phyloP scores from a whole-genome alignment of 495 filamentous ascomycete genomes.

The Hypoxylon subgilvum region DNA sequence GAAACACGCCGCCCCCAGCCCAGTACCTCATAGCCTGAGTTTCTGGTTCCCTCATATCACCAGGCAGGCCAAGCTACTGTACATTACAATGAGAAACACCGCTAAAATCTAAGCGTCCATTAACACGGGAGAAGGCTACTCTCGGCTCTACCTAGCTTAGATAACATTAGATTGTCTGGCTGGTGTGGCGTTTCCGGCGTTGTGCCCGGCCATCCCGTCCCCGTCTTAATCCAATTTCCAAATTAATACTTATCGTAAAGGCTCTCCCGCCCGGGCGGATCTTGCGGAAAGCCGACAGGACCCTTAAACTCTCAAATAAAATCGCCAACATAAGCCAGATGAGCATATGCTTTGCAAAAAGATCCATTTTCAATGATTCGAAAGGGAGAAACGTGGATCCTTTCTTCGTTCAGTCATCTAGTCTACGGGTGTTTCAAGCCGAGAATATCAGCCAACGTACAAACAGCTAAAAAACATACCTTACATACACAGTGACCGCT shows the following conservation, averaged over 20 bases:
- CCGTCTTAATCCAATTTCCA: conserved; percentile 1
- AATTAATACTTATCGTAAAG: neutral
- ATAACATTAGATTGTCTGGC: conserved; percentile 10
- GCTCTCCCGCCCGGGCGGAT: conserved; percentile 15
- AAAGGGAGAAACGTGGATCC: too few relatives aligned
- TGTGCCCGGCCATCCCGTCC: conserved; percentile 4
- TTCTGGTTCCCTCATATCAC: neutral
- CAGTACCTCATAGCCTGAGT: conserved; percentile 1
- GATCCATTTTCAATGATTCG: too few relatives aligned
- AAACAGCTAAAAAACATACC: too few relatives aligned
- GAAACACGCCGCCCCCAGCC: conserved; percentile 24
- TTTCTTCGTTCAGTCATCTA: too few relatives aligned
- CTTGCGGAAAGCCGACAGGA: neutral
- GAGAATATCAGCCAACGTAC: conserved; percentile 29
- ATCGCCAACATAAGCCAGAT: neutral
- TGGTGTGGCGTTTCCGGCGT: conserved; percentile 4
- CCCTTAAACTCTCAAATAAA: neutral
- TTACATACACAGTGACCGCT: too few relatives aligned
- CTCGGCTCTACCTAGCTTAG: conserved; percentile 15
- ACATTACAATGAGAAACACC: neutral
- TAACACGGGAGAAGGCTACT: conserved; percentile 26
- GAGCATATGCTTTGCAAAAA: neutral
- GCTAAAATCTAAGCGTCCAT: conserved; percentile 30
- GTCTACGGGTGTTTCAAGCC: conserved; percentile 33
- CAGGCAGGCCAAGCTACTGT: conserved; percentile 8